phyloP scores from a whole-genome alignment of 345 rosid genomes.

The Pelargonium nanum region DNA sequence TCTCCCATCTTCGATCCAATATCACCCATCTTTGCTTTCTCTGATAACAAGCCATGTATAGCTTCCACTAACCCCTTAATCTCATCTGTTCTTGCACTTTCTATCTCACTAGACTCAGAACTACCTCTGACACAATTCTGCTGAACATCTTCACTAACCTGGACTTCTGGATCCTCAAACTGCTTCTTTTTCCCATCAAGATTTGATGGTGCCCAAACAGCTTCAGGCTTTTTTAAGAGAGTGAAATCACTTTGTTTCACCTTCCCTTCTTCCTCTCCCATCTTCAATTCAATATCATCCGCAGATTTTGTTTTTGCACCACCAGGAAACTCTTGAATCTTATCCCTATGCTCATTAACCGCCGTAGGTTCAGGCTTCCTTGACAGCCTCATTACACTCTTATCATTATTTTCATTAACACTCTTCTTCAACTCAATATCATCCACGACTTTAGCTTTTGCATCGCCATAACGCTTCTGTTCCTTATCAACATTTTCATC shows the following conservation, averaged over 20 bases:
- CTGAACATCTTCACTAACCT: neutral
- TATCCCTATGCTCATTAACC: too few species aligned
- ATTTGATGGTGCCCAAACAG: conserved; percentile 3
- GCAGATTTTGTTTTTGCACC: neutral
- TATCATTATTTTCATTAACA: conserved; percentile 6
- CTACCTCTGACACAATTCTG: too few species aligned
- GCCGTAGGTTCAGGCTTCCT: neutral
- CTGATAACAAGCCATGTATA: too few species aligned
- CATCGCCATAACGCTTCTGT: neutral
- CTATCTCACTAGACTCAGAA: too few species aligned
- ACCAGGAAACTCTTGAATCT: neutral
- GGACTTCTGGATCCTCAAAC: conserved; percentile 12
- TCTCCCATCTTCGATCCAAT: conserved; percentile 3
- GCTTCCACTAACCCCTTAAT: too few species aligned
- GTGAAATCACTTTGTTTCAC: conserved; percentile 32
- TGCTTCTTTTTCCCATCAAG: conserved; percentile 17
- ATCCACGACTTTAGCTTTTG: neutral
- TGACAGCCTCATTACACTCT: neutral
- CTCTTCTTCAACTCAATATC: neutral
- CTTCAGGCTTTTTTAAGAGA: conserved; percentile 42
- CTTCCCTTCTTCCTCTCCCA: conserved; percentile 18
- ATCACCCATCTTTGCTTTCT: too few species aligned
- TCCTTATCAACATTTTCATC: neutral
- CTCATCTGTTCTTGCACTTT: too few species aligned
- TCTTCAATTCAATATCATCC: conserved; percentile 3